Evolutionary conservation across 2,329 filamentous ascomycete genomes (phyloP), one percentile per base, ranked within the genome.

Genomic region (Verticillium klebahnii): DNA sequence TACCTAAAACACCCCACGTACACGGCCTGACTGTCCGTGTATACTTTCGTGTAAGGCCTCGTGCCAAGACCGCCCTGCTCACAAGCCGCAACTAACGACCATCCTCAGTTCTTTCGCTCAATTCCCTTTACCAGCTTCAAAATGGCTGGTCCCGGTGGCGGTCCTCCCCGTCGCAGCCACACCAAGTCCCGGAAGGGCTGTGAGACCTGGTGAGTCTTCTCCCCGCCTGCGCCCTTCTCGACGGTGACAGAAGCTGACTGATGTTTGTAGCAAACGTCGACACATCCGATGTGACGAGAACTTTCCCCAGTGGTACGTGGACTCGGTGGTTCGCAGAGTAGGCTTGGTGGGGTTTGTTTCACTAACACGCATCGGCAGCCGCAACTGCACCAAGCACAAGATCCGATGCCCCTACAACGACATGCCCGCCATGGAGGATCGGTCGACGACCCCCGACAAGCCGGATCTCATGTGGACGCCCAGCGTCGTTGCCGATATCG

Each of bases 161-260:
- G 94, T 82, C 93, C 94, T 75, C 93, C 94, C 74, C 85, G 86
- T 75, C 82, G 86, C 75, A 97, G 94, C 82, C 95, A 99, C 82
- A 99, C 95, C 75, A 99, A 99, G 82, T 98, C 94, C 71, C 89
- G 95, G 73, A 98, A 97, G 80, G 95, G 95, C 66, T 99, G 95
- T 84, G 94, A 96, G 72, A 97, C 93, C 65, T 99, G 95, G 81
- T 83, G 79, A 65, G 78, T 71, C 60, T 54, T 54, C 3, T 14
- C 25, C 5, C 12, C 3, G 1, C 19, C 5, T 12, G 25, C 25
- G 25, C 25, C 25, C 25, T 25, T 25, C 25, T 9, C 5, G 50
- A 31, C 9, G 2, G 6, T 2, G 55, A 19, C 56, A 11, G 52
- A 29, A 17, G n/a, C 58, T 58, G n/a, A 69, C 67, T 70, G 37